Percentiles rank a stretch among this genome's conserved stretches.
phyloP scores from a whole-genome alignment of 139 green algal species.

The Coelastrella sp. region DNA sequence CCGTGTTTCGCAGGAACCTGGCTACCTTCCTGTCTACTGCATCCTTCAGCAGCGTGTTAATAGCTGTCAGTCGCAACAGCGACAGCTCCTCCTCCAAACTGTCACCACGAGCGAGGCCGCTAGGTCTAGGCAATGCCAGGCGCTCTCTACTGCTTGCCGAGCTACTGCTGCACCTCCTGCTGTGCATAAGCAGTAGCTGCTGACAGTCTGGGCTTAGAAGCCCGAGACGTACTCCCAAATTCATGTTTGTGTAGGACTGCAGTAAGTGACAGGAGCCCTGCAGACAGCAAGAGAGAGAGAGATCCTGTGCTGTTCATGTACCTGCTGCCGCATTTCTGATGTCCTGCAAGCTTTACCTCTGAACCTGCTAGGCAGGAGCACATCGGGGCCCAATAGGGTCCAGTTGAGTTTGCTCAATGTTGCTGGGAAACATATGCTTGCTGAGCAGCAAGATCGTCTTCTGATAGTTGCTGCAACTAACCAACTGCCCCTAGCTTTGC shows the following conservation, averaged over 20 bases:
- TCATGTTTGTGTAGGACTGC: background rate
- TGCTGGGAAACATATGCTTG: no score
- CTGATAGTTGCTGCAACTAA: no score
- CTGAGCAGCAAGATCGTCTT: no score
- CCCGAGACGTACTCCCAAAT: background rate
- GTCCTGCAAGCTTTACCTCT: no score
- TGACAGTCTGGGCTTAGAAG: constrained; percentile 21
- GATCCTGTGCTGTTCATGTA: no score
- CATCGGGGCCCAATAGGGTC: no score
- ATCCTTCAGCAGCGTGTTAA: constrained; percentile 37
- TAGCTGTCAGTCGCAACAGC: background rate
- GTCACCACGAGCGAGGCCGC: background rate
- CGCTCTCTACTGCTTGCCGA: constrained; percentile 8
- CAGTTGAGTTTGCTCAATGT: no score
- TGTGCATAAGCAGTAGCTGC: constrained; percentile 14
- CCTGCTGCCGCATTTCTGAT: no score
- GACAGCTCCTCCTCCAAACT: background rate
- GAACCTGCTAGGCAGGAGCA: no score
- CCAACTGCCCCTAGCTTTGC: no score
- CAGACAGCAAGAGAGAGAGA: background rate
- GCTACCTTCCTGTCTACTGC: background rate
- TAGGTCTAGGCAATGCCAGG: background rate
- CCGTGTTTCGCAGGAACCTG: constrained; percentile 20
- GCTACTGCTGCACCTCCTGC: background rate
- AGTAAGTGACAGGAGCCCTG: background rate